Conservation (phyloP, 192 early-diverging fungal genomes). For the Phycomyces nitens region DNA sequence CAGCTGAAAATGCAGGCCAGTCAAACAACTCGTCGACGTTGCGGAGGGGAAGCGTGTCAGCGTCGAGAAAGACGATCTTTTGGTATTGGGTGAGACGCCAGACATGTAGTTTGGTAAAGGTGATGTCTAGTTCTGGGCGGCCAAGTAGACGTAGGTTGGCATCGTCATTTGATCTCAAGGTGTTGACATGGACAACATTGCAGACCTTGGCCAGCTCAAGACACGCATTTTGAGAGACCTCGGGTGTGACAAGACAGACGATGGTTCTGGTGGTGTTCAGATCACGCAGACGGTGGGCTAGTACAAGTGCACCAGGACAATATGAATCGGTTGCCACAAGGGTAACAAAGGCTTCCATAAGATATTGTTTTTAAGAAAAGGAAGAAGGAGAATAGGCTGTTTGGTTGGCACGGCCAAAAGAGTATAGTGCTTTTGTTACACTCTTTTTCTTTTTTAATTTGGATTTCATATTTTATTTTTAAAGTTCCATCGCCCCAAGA, state of each 20-base stretch:
- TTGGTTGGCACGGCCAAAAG: background rate
- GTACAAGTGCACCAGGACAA: constrained; percentile 77
- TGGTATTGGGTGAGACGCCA: constrained; percentile 73
- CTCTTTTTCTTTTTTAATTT: constrained; percentile 4
- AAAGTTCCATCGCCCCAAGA: constrained; percentile 3
- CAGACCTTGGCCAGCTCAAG: constrained; percentile 55
- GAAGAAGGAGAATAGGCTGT: background rate
- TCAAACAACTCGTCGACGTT: constrained; percentile 84
- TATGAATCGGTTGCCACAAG: constrained; percentile 86
- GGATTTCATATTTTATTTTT: background rate
- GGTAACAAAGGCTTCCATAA: constrained; percentile 72
- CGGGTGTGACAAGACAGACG: constrained; percentile 67
- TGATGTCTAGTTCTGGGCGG: constrained; percentile 86
- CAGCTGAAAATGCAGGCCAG: constrained; percentile 69
- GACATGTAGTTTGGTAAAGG: constrained; percentile 88
- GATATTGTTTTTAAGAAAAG: background rate
- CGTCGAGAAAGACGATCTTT: constrained; percentile 79
- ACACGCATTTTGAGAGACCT: constrained; percentile 48
- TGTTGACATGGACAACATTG: constrained; percentile 72
- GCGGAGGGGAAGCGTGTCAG: constrained; percentile 82
- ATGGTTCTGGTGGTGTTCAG: constrained; percentile 58
- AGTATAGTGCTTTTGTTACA: background rate
- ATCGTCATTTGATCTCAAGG: constrained; percentile 57
- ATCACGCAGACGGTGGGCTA: constrained; percentile 73
- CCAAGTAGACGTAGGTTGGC: constrained; percentile 71